Base-by-base conservation (phyloP, 805 yeast genomes). In the Wickerhamomyces queroliae region DNA sequence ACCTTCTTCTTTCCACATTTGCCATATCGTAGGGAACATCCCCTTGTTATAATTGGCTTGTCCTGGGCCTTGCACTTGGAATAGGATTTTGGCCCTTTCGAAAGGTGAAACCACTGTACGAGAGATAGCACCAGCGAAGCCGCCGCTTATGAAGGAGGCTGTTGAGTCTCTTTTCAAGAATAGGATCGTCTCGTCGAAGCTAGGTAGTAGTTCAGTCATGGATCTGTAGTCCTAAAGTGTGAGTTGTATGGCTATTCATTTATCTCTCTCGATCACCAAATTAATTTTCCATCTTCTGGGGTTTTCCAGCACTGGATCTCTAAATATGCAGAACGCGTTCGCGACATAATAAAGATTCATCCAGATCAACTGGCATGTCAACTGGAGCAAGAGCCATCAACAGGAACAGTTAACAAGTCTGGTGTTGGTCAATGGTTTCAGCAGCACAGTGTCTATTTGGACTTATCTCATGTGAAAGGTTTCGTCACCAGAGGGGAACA, bases 81-180 rank as follows among this genome's bases (percentile, higher is more conserved):
- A 77, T 20, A 91, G 62, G 46, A 93, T 93, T 62, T 91, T 91
- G 50, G 93, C 95, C 49, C 99, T 69, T 60, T 91, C 99, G 62
- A 91, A 80, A 1, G 99, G 99, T 11, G 96, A 86, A 6, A 90
- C 96, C 1, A 84, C 87, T 0, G 98, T 91, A 39, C 98, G 69
- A 2, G 95, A 85, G 1, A 83, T 67, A 1, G 88, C 88, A 15
- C 95, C 95, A 2, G 82, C 91, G 8, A 79, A 52, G 7, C 93
- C 93, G 13, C 95, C 95, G 6, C 86, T 73, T 8, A 83, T 42
- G 28, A 84, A 70, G 4, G 89, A 77, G 2, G 88, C 70, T 24
- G 74, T 73, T 15, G 80, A 70, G 39, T 78, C 84, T 17, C 61
- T 59, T 42, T 70, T 70, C 3, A 61, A 23, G 22, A 47, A 43